Base-by-base conservation (phyloP, 768 basidiomycete genomes). In the Dacryopinax primogenitus region DNA sequence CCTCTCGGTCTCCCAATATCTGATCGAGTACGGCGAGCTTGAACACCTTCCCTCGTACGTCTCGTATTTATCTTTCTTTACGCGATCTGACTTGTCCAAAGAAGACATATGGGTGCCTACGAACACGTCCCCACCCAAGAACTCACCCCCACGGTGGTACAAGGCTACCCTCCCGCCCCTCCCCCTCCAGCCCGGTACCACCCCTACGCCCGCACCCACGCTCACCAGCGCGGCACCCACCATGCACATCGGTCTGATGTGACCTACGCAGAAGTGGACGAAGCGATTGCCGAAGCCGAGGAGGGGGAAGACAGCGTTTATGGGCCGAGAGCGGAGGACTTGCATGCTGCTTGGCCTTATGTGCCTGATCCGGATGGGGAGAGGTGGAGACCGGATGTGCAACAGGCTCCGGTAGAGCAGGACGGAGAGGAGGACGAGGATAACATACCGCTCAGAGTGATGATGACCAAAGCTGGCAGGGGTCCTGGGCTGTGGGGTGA, bases 21-120 rank as follows among this genome's bases (percentile, higher is more conserved):
- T 58, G 51, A 58, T 58, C 3, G 51, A 58, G 30, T 58, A 32
- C 26, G 51, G 26, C 51, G 51, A 58, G 51, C 51, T 58, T 23
- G 51, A 58, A 30, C 23, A 58, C 23, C 51, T 28, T 9, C 51
- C 51, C 26, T 15, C 30, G 51, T 32, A 30, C 51, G 30, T 30
- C 51, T 30, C 51, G 9, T 9, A 11, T 21, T 30, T 30, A 13
- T 9, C 51, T 30, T 26, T 30, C 30, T 30, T 58, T 21, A 28
- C 51, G 32, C 51, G 9, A 6, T 6, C 51, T 58, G 21, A 58
- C 18, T 30, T 7, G 15, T 4, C 13, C 4, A 30, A 23, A 58
- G 51, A 18, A 13, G 26, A 7, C 13, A 26, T 28, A 13, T 15
- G 13, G 26, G 13, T 4, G 11, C 51, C 11, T 58, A 58, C 51